Conservation (phyloP, 140 eudicot genomes). For the Ambrosia hybrid region DNA sequence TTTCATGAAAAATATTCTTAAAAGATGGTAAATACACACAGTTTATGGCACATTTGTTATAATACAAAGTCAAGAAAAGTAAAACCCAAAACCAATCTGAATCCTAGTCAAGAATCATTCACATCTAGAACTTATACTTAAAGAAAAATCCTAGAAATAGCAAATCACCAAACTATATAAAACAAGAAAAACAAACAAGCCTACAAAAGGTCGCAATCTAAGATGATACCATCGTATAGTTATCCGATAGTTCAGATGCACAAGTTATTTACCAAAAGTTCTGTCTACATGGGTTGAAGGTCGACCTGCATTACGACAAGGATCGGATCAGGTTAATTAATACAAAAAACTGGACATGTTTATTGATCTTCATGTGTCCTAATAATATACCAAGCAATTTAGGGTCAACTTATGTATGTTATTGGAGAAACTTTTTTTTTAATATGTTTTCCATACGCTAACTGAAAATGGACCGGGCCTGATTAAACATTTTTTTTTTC, state of each 20-base stretch:
- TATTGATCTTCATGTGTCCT: neutral
- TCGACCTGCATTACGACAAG: constrained; percentile 20
- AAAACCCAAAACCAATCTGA: constrained; percentile 3
- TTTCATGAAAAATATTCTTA: neutral
- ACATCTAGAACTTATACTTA: constrained; percentile 16
- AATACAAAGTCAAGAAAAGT: neutral
- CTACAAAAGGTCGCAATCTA: constrained; percentile 1
- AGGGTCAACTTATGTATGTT: neutral
- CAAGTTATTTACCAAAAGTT: constrained; percentile 28
- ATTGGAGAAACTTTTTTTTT: neutral
- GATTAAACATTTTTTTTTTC: neutral
- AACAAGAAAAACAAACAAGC: constrained; percentile 14
- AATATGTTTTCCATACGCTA: neutral
- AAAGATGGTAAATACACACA: neutral
- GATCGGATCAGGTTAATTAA: neutral
- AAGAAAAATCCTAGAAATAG: constrained; percentile 25
- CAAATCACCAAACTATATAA: constrained; percentile 29
- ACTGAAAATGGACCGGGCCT: neutral
- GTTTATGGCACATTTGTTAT: constrained; percentile 13
- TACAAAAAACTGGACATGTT: neutral
- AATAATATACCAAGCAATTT: neutral
- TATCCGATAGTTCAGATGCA: constrained; percentile 16
- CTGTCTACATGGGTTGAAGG: constrained; percentile 19
- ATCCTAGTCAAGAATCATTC: constrained; percentile 4
- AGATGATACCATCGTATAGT: neutral